Conservation (phyloP, 345 rosid genomes). For the Corymbia maculata region DNA sequence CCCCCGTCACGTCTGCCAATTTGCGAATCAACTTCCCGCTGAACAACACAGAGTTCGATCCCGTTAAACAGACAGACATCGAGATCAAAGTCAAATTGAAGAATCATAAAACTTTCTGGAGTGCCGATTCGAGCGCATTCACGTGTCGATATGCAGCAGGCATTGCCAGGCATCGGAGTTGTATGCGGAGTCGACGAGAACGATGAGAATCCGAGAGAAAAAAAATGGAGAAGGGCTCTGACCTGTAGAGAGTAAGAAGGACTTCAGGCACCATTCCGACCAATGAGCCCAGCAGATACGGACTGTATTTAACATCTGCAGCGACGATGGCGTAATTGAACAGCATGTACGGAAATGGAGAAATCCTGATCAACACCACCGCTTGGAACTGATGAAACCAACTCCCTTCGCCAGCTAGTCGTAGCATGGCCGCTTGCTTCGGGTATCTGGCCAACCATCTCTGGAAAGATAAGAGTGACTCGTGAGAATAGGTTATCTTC, state of each 20-base stretch:
- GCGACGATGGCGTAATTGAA: constrained; percentile 17
- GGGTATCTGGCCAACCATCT: constrained; percentile 18
- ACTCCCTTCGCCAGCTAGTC: constrained; percentile 25
- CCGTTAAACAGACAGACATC: background rate
- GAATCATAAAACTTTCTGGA: background rate
- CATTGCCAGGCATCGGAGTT: background rate
- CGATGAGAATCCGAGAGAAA: background rate
- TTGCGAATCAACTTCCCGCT: constrained; percentile 17
- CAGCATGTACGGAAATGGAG: constrained; percentile 26
- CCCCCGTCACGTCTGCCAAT: constrained; percentile 9
- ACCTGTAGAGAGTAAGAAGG: constrained; percentile 21
- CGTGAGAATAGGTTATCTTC: background rate
- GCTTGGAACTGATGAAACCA: constrained; percentile 30
- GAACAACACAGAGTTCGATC: background rate
- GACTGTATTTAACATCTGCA: constrained; percentile 6
- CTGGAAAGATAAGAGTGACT: background rate
- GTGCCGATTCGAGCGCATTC: background rate
- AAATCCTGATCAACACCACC: constrained; percentile 18
- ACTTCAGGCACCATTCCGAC: constrained; percentile 18
- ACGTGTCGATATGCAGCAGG: background rate
- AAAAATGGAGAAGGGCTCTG: background rate
- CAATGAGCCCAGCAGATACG: constrained; percentile 20
- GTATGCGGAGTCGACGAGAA: background rate
- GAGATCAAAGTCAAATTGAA: background rate
- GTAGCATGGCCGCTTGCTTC: constrained; percentile 14